These are phyloP conservation scores for Xylaria palmicola DNA, from an alignment of 495 filamentous ascomycete species.

Conservation along the genomic window DNA sequence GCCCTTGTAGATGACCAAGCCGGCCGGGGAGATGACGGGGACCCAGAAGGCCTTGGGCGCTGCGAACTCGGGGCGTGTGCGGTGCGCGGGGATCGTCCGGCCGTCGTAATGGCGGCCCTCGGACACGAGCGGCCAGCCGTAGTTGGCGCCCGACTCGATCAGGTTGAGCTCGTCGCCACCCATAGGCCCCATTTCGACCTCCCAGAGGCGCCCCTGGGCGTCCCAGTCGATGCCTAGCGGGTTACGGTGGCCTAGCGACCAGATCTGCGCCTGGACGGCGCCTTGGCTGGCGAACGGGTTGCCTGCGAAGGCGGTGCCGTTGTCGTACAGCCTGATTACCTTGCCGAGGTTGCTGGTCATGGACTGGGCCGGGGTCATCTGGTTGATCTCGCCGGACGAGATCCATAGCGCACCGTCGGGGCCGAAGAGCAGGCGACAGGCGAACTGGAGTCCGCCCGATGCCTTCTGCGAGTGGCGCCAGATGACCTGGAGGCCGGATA, in stretches of 20 bases:
- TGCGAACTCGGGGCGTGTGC: constrained; percentile 34
- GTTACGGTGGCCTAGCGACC: constrained; percentile 36
- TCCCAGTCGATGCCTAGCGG: constrained; percentile 40
- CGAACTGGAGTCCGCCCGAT: constrained; percentile 32
- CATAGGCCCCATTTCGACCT: constrained; percentile 41
- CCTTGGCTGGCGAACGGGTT: constrained; percentile 38
- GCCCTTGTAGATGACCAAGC: constrained; percentile 40
- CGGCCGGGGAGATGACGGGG: constrained; percentile 37
- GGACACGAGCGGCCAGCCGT: constrained; percentile 37
- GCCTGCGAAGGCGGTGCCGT: constrained; percentile 33
- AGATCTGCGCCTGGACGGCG: constrained; percentile 30
- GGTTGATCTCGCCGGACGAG: constrained; percentile 37
- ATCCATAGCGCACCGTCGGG: constrained; percentile 34
- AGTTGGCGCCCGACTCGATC: constrained; percentile 35
- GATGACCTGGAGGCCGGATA: constrained; percentile 34
- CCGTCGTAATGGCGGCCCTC: constrained; percentile 38
- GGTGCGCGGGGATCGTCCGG: constrained; percentile 33
- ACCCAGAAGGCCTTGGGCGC: constrained; percentile 39
- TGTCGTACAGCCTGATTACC: constrained; percentile 35
- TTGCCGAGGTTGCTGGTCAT: constrained; percentile 41
- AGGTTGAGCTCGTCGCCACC: constrained; percentile 41
- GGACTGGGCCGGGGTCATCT: constrained; percentile 34
- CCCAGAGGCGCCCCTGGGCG: constrained; percentile 37
- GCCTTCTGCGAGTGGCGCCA: constrained; percentile 37
- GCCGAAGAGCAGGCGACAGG: constrained; percentile 34